Conservation (phyloP, 208 protist genomes). For the Vickermania ingenoplastis region DNA sequence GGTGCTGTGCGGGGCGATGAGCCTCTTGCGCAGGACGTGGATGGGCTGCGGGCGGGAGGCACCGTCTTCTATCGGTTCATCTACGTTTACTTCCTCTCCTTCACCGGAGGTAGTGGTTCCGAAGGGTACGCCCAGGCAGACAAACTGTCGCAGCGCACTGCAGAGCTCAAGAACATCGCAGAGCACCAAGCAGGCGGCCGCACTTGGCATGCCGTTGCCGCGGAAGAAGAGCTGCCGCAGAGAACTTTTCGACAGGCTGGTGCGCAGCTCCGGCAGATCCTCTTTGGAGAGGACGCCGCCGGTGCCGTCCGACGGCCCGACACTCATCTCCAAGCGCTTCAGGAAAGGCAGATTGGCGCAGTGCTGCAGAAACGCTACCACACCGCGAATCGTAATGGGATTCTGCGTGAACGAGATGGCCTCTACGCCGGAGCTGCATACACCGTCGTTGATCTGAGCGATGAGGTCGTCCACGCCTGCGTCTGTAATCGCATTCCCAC, state of each 20-base stretch:
- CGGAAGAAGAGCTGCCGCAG: background rate
- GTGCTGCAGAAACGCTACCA: background rate
- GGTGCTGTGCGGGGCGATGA: background rate
- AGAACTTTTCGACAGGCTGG: background rate
- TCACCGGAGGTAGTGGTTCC: background rate
- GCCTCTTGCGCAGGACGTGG: background rate
- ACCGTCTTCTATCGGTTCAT: background rate
- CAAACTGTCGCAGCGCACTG: background rate
- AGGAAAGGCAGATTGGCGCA: conserved; percentile 12
- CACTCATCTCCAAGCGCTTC: conserved; percentile 14
- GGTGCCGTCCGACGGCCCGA: conserved; percentile 3
- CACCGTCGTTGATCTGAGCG: conserved; percentile 5
- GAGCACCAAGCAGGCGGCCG: background rate
- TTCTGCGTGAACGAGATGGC: conserved; percentile 45
- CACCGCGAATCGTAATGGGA: conserved; percentile 25
- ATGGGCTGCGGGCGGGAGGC: background rate
- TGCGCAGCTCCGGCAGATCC: background rate
- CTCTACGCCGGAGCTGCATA: background rate
- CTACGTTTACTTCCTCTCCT: background rate
- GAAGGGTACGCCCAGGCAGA: background rate
- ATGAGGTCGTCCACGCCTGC: conserved; percentile 21
- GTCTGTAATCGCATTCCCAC: conserved; percentile 51
- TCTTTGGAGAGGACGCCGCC: conserved; percentile 7
- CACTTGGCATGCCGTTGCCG: background rate
- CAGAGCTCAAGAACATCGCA: background rate